Percentiles rank a stretch among this genome's conserved stretches.
Evolutionary conservation across 805 yeast species (phyloP).

Genomic region (Sungouiella thailandica): DNA sequence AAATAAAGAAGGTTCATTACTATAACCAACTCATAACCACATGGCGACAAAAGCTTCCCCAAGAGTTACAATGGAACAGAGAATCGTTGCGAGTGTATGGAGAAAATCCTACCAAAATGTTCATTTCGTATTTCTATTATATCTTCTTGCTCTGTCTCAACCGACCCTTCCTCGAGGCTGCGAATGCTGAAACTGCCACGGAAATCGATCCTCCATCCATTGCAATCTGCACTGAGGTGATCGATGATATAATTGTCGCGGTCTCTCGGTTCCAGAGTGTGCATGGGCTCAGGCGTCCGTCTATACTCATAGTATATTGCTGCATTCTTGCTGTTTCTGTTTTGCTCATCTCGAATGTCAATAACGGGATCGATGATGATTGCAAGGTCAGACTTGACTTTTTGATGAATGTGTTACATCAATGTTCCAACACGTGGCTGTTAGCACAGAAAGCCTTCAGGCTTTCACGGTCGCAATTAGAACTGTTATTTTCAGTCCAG

Average conservation of each 20-base stretch:
- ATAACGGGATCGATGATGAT: background rate
- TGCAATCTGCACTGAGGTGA: slow-evolving; percentile 1
- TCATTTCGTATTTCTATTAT: slow-evolving; percentile 2
- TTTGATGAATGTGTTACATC: slow-evolving; percentile 1
- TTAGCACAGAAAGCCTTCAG: slow-evolving; percentile 3
- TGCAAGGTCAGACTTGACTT: background rate
- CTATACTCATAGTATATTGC: slow-evolving; percentile 2
- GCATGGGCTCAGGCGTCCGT: background rate
- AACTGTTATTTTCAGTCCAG: background rate
- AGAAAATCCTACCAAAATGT: slow-evolving; percentile 3
- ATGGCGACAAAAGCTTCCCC: slow-evolving; percentile 2
- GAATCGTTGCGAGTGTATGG: background rate
- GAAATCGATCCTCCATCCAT: background rate
- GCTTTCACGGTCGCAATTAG: slow-evolving; percentile 1
- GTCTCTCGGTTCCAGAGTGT: background rate
- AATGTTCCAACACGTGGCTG: slow-evolving; percentile 1
- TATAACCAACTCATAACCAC: background rate
- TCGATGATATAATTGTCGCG: slow-evolving; percentile 1
- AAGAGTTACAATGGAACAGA: slow-evolving; percentile 1
- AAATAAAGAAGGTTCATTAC: background rate
- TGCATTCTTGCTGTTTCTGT: slow-evolving; percentile 1
- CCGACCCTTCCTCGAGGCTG: slow-evolving; percentile 3
- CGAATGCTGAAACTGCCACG: background rate
- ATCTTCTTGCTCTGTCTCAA: slow-evolving; percentile 3
- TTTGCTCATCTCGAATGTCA: slow-evolving; percentile 1